Evolutionary conservation across 1,284 basidiomycete species (phyloP).

Genomic region (Tremellales sp.): DNA sequence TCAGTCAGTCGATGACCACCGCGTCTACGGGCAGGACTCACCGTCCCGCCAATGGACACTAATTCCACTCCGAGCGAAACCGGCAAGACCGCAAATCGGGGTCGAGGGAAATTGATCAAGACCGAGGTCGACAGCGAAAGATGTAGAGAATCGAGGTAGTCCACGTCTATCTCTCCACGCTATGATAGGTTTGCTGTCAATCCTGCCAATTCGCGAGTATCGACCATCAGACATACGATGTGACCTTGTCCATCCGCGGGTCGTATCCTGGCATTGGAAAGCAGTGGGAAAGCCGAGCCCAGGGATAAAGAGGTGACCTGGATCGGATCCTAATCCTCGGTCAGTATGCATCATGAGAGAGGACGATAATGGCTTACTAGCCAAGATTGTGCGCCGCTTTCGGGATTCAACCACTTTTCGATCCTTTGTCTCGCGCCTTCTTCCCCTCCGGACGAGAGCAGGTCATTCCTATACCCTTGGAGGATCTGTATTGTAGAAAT

Average conservation of each 20-base stretch:
- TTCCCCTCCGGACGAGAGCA: slow-evolving; percentile 47
- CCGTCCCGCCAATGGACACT: slow-evolving; percentile 54
- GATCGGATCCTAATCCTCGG: slow-evolving; percentile 50
- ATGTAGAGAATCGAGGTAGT: slow-evolving; percentile 54
- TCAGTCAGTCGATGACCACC: neutral
- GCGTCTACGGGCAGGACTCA: slow-evolving; percentile 26
- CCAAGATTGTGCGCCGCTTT: slow-evolving; percentile 36
- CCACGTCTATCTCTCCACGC: slow-evolving; percentile 56
- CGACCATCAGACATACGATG: slow-evolving; percentile 43
- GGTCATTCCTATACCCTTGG: slow-evolving; percentile 48
- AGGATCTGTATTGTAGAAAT: slow-evolving; percentile 28
- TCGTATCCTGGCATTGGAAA: slow-evolving; percentile 54
- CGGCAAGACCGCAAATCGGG: slow-evolving; percentile 56
- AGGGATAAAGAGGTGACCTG: slow-evolving; percentile 55
- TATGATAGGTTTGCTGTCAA: slow-evolving; percentile 13
- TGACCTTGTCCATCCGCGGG: slow-evolving; percentile 54
- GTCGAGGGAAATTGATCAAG: slow-evolving; percentile 56
- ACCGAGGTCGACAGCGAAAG: slow-evolving; percentile 56
- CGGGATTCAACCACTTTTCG: slow-evolving; percentile 49
- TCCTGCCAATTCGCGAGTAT: neutral
- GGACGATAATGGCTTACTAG: slow-evolving; percentile 27
- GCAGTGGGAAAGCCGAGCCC: slow-evolving; percentile 53
- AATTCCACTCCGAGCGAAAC: slow-evolving; percentile 55
- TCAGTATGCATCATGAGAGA: neutral
- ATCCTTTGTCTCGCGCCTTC: slow-evolving; percentile 48